Percentiles rank a stretch among this genome's conserved stretches.
Conservation (phyloP, 2,329 filamentous ascomycete species). For the Fusarium coicis region DNA sequence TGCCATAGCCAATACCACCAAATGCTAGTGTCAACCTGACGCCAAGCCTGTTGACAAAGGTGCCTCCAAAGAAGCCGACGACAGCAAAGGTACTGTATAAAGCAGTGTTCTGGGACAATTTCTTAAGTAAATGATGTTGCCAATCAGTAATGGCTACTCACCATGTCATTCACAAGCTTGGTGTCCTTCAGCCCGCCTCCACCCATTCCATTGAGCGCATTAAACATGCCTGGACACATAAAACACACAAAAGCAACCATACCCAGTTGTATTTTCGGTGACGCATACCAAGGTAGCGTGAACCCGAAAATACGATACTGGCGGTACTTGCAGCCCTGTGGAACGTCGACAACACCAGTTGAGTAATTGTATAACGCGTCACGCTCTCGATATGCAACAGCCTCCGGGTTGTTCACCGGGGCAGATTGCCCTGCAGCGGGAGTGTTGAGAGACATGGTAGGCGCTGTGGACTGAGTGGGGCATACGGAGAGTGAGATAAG, state of each 20-base stretch:
- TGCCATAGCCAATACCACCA: conserved; percentile 78
- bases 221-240: conserved; percentile 78
- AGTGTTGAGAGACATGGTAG: conserved; percentile 32
- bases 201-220: conserved; percentile 72
- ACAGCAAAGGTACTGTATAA: conserved; percentile 76
- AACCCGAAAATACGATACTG: conserved; percentile 28
- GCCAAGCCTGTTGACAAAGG: conserved; percentile 79
- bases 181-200: conserved; percentile 64
- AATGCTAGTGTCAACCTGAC: conserved; percentile 73
- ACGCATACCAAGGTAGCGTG: conserved; percentile 70
- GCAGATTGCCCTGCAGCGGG: conserved; percentile 33
- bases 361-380: conserved; percentile 27
- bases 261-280: conserved; percentile 74
- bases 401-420: conserved; percentile 31
- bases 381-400: not conserved
- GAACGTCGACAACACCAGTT: conserved; percentile 20
- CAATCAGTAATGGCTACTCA: not conserved
- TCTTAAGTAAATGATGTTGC: fast-evolving
- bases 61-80: conserved; percentile 76
- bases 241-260: conserved; percentile 69
- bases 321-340: conserved; percentile 33
- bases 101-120: conserved; percentile 56
- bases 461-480: not conserved
- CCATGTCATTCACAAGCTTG: conserved; percentile 53
- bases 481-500: not conserved